Conservation (phyloP, 106 monocot genomes). For the Allium fistulosum region DNA sequence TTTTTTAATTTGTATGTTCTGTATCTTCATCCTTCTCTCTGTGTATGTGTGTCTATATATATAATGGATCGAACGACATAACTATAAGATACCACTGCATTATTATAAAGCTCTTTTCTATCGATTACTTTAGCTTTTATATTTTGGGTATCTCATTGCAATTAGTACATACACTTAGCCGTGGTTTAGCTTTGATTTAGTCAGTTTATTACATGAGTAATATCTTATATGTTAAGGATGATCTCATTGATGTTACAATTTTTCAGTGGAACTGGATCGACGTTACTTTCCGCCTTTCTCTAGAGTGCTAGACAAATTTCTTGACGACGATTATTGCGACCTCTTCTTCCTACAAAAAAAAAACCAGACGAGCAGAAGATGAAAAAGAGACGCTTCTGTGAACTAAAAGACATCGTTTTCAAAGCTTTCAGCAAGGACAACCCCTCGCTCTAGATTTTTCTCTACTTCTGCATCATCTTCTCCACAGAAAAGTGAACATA, state of each 20-base stretch:
- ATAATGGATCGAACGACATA: too few species aligned
- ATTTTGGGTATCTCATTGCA: too few species aligned
- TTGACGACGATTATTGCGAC: conserved; percentile 70
- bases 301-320: conserved; percentile 63
- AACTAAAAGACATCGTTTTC: conserved; percentile 69
- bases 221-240: not conserved
- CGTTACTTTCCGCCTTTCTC: conserved; percentile 79
- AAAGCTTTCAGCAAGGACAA: conserved; percentile 89
- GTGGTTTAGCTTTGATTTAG: too few species aligned
- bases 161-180: too few species aligned
- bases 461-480: conserved; percentile 53
- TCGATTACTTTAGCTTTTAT: too few species aligned
- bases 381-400: conserved; percentile 63
- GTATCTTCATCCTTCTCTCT: too few species aligned
- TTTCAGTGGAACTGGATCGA: conserved; percentile 67
- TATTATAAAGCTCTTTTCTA: too few species aligned
- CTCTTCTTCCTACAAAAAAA: conserved; percentile 44
- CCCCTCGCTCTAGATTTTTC: conserved; percentile 14
- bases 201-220: too few species aligned
- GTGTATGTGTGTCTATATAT: too few species aligned
- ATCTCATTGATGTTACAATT: conserved; percentile 1
- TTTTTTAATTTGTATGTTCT: too few species aligned
- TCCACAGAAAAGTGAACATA: conserved; percentile 16
- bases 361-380: conserved; percentile 59
- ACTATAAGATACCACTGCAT: too few species aligned